Conservation (phyloP, 352 stramenopile genomes). For the Elongisporangium undulatum region DNA sequence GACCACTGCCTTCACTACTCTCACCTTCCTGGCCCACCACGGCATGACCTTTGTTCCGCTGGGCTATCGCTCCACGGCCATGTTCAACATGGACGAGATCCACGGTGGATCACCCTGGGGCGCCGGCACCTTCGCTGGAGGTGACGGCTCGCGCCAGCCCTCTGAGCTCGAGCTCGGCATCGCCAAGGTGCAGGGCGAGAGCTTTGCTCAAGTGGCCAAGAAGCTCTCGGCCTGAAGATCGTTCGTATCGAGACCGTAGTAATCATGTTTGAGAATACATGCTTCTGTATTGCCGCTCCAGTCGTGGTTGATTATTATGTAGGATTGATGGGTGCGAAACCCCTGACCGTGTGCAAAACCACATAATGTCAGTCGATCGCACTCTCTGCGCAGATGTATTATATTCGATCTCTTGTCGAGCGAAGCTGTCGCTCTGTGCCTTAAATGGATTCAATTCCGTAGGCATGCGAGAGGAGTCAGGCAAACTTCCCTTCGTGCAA, state of each 20-base stretch:
- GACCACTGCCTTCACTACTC: slow-evolving; percentile 72
- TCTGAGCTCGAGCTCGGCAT: slow-evolving; percentile 77
- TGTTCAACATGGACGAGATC: slow-evolving; percentile 79
- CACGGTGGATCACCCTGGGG: slow-evolving; percentile 81
- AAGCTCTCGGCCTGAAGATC: slow-evolving; percentile 49
- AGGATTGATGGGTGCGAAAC: no score
- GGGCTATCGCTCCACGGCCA: slow-evolving; percentile 55
- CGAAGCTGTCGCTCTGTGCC: no score
- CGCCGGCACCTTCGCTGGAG: slow-evolving; percentile 75
- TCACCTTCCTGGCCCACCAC: slow-evolving; percentile 89
- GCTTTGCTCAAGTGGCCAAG: slow-evolving; percentile 78
- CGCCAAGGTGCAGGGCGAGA: slow-evolving; percentile 75
- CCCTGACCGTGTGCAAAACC: no score
- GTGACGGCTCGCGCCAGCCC: slow-evolving; percentile 77
- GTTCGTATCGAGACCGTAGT: not conserved
- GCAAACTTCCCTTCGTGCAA: no score
- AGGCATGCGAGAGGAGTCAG: no score
- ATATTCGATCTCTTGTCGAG: no score
- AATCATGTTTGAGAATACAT: not conserved
- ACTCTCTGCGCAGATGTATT: no score
- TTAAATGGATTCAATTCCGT: no score
- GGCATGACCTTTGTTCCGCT: slow-evolving; percentile 90
- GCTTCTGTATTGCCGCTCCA: no score
- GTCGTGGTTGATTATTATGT: no score
- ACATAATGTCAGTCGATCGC: no score